Base-by-base conservation (phyloP, 495 filamentous ascomycete genomes). In the Talaromyces borbonicus region DNA sequence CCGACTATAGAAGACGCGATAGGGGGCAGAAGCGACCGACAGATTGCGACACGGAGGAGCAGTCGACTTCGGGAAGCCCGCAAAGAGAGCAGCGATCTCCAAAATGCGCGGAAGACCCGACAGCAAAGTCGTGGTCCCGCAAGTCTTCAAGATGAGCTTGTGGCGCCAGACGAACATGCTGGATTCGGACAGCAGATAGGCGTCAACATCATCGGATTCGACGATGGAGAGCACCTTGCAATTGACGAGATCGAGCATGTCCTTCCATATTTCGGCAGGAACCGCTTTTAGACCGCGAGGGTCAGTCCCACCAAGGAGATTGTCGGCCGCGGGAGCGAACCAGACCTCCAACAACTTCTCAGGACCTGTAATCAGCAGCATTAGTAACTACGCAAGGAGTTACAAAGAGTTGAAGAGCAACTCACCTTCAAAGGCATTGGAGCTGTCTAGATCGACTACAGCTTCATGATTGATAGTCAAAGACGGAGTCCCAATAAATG, bases 121-220 rank as follows among this genome's bases (percentile, higher is more conserved):
- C 11, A 99, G 75, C 50, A 99, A 69, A 0, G 93, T 99, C 3
- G 93, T 99, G 5, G 93, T 99, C 43, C 93, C 93, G 58, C 93
- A 99, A 8, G 93, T 99, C 79, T 99, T 99, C 36, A 99, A 73
- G 52, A 99, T 94, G 39, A 99, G 71, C 71, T 99, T 99, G 78
- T 99, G 92, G 18, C 89, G 89, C 63, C 94, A 99, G 53, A 99
- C 89, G 62, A 99, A 99, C 90, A 99, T 71, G 80, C 92, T 97
- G 15, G 93, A 97, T 67, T 99, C 93, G 42, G 92, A 97, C 43
- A 99, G 78, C 25, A 99, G 78, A 56, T 99, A 99, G 52, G 93
- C 93, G 62, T 99, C 93, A 47, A 96, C 82, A 64, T 93, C 79
- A 50, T 95, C 88, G n/a, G 90, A 94, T 55, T 89, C 80, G 41